These are phyloP conservation scores for Lactarius hatsudake DNA, from an alignment of 768 basidiomycete species.

Conservation along the genomic window DNA sequence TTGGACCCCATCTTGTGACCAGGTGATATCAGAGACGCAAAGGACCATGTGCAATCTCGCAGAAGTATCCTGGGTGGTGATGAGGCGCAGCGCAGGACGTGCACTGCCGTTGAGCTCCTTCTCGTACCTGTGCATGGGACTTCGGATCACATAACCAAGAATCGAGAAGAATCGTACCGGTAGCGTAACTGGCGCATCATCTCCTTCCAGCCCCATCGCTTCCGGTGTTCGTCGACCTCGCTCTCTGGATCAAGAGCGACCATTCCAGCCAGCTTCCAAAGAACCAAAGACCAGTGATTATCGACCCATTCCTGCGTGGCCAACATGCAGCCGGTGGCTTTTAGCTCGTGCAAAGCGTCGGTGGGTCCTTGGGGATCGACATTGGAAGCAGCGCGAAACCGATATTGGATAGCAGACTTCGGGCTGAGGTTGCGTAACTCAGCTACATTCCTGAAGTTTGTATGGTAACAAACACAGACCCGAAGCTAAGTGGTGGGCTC, in stretches of 20 bases:
- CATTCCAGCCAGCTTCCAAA: slow-evolving; percentile 95
- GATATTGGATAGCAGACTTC: slow-evolving; percentile 20
- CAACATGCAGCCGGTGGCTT: slow-evolving; percentile 57
- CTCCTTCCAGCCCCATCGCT: slow-evolving; percentile 80
- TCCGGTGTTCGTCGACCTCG: slow-evolving; percentile 44
- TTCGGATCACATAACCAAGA: background rate
- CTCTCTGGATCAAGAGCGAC: slow-evolving; percentile 66
- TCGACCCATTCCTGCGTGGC: slow-evolving; percentile 81
- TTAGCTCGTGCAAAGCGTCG: slow-evolving; percentile 55
- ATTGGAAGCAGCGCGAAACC: background rate
- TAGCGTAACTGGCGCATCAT: slow-evolving; percentile 82
- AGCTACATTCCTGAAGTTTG: slow-evolving; percentile 19
- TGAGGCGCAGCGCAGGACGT: slow-evolving; percentile 76
- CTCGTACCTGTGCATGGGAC: slow-evolving; percentile 41
- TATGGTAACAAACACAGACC: background rate
- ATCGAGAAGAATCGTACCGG: slow-evolving; percentile 48
- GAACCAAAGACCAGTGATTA: slow-evolving; percentile 85
- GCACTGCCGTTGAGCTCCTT: slow-evolving; percentile 52
- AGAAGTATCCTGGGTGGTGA: slow-evolving; percentile 81
- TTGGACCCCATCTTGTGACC: slow-evolving; percentile 39
- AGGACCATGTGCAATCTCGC: slow-evolving; percentile 80
- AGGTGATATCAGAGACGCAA: slow-evolving; percentile 71
- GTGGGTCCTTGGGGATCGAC: slow-evolving; percentile 34
- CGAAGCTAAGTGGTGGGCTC: background rate
- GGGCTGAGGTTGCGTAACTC: slow-evolving; percentile 18